Evolutionary conservation across 305 asterid genomes (phyloP).

Genomic region (Fraxinus paxiana): DNA sequence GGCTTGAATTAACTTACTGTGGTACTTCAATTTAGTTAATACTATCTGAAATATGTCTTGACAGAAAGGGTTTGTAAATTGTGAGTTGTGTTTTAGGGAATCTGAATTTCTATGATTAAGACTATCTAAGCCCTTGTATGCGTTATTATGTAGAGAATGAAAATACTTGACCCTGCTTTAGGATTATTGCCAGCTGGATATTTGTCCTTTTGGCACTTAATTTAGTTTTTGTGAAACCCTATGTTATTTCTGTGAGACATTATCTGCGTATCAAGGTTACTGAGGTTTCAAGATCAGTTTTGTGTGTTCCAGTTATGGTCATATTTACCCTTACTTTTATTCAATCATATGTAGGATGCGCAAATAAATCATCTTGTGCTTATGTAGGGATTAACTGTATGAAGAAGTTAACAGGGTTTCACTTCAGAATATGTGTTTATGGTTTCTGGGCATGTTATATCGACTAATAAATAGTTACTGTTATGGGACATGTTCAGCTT

Average conservation of each 20-base stretch:
- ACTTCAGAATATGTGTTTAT: not conserved
- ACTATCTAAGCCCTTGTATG: not conserved
- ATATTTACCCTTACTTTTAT: not conserved
- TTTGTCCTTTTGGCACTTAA: not conserved
- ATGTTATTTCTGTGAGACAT: not conserved
- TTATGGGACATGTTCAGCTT: not conserved
- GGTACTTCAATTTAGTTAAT: not conserved
- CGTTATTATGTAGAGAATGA: not conserved
- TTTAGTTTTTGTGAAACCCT: not conserved
- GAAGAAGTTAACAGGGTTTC: not conserved
- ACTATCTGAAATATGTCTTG: not conserved
- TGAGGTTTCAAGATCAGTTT: not conserved
- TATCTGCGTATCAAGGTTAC: not conserved
- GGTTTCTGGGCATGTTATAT: not conserved
- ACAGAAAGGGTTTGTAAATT: not conserved
- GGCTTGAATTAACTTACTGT: not conserved
- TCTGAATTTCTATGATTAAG: not conserved
- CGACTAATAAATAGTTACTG: not conserved
- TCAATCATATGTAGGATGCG: not conserved
- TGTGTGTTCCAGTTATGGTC: not conserved
- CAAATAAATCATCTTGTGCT: not conserved
- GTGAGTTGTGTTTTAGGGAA: not conserved
- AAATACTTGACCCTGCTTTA: not conserved
- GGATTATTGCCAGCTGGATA: not conserved
- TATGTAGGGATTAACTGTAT: not conserved